Evolutionary conservation across 2,329 filamentous ascomycete species (phyloP).

Genomic region (Hypoxylon sp.): DNA sequence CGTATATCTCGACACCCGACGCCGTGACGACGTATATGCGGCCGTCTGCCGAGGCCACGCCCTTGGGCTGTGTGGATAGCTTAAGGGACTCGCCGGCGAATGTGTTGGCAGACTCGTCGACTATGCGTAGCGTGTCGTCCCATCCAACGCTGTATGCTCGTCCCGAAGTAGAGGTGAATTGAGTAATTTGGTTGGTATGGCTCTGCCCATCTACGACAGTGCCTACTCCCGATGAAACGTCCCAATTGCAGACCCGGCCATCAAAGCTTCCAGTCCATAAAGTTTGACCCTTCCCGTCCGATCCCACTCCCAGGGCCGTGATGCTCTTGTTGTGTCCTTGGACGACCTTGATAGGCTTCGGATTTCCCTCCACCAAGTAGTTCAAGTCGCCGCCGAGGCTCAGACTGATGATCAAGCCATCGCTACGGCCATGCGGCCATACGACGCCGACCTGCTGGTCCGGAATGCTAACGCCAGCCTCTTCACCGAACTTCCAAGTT

Average conservation of each 20-base stretch:
- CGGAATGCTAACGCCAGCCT: constrained; percentile 75
- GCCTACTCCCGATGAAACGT: constrained; percentile 75
- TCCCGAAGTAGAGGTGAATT: constrained; percentile 72
- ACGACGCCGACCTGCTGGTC: constrained; percentile 96
- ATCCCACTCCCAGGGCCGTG: constrained; percentile 75
- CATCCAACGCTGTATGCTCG: constrained; percentile 89
- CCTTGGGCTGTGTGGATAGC: constrained; percentile 80
- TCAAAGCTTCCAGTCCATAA: constrained; percentile 94
- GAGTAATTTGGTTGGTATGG: constrained; percentile 87
- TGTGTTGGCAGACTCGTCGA: constrained; percentile 79
- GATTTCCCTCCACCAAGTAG: constrained; percentile 81
- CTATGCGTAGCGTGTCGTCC: constrained; percentile 88
- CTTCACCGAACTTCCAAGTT: constrained; percentile 85
- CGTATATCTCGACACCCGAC: constrained; percentile 68
- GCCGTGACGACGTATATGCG: constrained; percentile 63
- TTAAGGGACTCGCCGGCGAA: constrained; percentile 77
- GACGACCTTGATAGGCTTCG: constrained; percentile 76
- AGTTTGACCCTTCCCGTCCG: constrained; percentile 68
- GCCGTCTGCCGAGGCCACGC: constrained; percentile 51
- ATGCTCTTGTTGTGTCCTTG: constrained; percentile 93
- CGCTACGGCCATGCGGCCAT: constrained; percentile 83
- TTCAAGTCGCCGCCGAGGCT: constrained; percentile 90
- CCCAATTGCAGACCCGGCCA: constrained; percentile 87
- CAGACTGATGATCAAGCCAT: constrained; percentile 90
- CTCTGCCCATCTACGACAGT: constrained; percentile 80